These are phyloP conservation scores for Lachancea quebecensis DNA, from an alignment of 805 yeast genomes.

Conservation along the genomic window DNA sequence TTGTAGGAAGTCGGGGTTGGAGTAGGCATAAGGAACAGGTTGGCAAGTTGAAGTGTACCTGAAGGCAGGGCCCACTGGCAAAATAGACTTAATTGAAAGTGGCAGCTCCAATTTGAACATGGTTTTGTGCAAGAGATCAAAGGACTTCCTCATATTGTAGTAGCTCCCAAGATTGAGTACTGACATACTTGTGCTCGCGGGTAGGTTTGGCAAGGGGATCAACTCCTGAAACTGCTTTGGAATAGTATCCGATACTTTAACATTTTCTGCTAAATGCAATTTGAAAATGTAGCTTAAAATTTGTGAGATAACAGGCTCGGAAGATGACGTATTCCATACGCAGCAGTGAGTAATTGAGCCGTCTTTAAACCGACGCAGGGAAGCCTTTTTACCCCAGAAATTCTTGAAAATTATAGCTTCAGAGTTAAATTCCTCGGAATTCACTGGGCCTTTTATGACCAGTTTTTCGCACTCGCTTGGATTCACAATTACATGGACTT, in stretches of 20 bases:
- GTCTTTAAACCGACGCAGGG: slow-evolving; percentile 86
- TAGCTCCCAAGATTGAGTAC: slow-evolving; percentile 38
- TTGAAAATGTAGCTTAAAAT: slow-evolving; percentile 59
- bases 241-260: slow-evolving; percentile 27
- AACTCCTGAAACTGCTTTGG: slow-evolving; percentile 42
- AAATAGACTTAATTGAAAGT: slow-evolving; percentile 58
- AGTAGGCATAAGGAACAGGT: slow-evolving; percentile 76
- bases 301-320: slow-evolving; percentile 56
- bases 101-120: slow-evolving; percentile 56
- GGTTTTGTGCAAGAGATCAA: slow-evolving; percentile 50
- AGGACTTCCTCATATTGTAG: slow-evolving; percentile 42
- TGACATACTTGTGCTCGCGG: slow-evolving; percentile 51
- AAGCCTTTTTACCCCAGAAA: slow-evolving; percentile 86
- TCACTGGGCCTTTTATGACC: slow-evolving; percentile 80
- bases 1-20: slow-evolving; percentile 72
- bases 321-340: slow-evolving; percentile 60
- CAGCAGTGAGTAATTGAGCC: slow-evolving; percentile 88
- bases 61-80: slow-evolving; percentile 68
- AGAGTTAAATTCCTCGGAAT: slow-evolving; percentile 46
- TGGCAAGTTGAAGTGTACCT: slow-evolving; percentile 68
- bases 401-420: slow-evolving; percentile 60
- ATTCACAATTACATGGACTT: slow-evolving; percentile 62
- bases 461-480: slow-evolving; percentile 70
- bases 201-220: slow-evolving; percentile 54
- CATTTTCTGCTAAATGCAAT: slow-evolving; percentile 49